Conservation (phyloP, 2,329 filamentous ascomycete genomes). For the Fusarium redolens region DNA sequence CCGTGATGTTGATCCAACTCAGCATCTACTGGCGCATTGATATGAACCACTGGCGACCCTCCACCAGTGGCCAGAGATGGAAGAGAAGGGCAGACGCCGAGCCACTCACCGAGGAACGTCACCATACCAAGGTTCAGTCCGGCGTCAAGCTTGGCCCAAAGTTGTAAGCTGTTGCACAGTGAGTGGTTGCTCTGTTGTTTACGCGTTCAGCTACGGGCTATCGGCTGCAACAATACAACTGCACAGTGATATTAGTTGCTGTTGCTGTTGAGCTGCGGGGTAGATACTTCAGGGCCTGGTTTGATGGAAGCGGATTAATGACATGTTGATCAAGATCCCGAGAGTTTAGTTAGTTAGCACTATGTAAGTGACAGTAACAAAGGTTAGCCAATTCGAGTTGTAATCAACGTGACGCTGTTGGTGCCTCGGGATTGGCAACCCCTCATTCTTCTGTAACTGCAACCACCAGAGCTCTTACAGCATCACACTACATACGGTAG, state of each 20-base stretch:
- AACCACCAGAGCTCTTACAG: not conserved
- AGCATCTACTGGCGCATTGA: constrained; percentile 25
- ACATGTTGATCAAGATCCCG: constrained; percentile 19
- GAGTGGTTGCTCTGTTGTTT: constrained; percentile 1
- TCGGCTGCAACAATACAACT: constrained; percentile 2
- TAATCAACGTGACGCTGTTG: constrained; percentile 30
- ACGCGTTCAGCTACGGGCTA: constrained; percentile 23
- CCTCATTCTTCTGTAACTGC: constrained; percentile 8
- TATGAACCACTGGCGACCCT: constrained; percentile 49
- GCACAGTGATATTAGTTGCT: not conserved
- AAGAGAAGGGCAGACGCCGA: constrained; percentile 29
- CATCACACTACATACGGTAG: not conserved
- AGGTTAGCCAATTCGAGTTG: constrained; percentile 27
- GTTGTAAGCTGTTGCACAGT: constrained; percentile 15
- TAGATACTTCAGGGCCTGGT: constrained; percentile 3
- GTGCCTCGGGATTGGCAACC: constrained; percentile 26
- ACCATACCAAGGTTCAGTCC: constrained; percentile 41
- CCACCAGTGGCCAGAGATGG: constrained; percentile 40
- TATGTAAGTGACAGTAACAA: not conserved
- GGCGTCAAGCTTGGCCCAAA: constrained; percentile 12
- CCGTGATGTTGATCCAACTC: constrained; percentile 42
- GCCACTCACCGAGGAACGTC: constrained; percentile 41
- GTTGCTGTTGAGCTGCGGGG: constrained; percentile 29
- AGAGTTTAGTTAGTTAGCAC: not conserved
- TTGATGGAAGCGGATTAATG: constrained; percentile 19